phyloP scores from a whole-genome alignment of 2,329 filamentous ascomycete species.

The Emergomyces pasteurianus region DNA sequence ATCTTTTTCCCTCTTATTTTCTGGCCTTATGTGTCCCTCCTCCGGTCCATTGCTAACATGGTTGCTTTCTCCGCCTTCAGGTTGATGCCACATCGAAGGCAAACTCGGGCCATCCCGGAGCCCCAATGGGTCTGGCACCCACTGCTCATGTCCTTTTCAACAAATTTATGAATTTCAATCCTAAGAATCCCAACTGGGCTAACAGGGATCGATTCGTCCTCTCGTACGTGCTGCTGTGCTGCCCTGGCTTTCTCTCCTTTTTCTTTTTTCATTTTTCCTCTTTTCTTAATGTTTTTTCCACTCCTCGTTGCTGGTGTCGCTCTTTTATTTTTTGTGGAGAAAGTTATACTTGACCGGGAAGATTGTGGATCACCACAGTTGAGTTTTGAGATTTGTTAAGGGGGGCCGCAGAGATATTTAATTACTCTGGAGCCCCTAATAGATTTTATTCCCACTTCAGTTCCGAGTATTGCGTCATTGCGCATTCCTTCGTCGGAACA shows the following conservation, averaged over 20 bases:
- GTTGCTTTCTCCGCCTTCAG: slow-evolving; percentile 35
- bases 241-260: background rate
- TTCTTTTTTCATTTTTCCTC: too few relatives aligned
- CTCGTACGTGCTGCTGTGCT: slow-evolving; percentile 57
- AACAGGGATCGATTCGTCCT: slow-evolving; percentile 98
- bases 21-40: background rate
- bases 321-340: background rate
- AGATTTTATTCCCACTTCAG: background rate
- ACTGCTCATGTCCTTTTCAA: slow-evolving; percentile 95
- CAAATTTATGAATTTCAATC: slow-evolving; percentile 99
- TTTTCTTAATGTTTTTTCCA: background rate
- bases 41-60: slow-evolving; percentile 11
- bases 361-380: background rate
- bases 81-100: slow-evolving; percentile 93
- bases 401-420: background rate
- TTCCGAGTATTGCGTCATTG: slow-evolving; percentile 1
- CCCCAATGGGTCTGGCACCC: slow-evolving; percentile 94
- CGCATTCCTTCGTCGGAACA: background rate
- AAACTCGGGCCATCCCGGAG: slow-evolving; percentile 97
- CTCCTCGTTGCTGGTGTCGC: background rate
- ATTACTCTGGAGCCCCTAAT: background rate
- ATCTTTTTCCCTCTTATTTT: background rate
- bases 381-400: background rate
- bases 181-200: slow-evolving; percentile 93
- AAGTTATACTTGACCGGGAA: background rate